Conservation (phyloP, 352 stramenopile species). For the Pythium plurisporium region DNA sequence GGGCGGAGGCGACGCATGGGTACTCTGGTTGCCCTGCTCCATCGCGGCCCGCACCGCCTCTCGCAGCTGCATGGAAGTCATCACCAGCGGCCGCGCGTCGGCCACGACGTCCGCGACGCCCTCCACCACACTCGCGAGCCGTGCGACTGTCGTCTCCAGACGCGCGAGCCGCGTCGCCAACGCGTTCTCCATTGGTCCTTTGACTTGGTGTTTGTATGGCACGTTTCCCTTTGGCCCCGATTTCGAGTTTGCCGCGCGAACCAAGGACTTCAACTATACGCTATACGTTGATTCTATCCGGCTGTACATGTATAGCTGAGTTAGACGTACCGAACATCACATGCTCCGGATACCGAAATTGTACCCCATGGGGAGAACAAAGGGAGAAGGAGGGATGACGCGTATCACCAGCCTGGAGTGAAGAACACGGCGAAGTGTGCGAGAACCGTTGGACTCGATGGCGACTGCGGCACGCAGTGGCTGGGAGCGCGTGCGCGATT, state of each 20-base stretch:
- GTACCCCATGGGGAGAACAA: no score
- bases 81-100: constrained; percentile 4
- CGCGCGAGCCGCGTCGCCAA: constrained; percentile 7
- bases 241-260: constrained; percentile 1
- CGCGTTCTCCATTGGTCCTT: background rate
- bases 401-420: no score
- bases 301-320: no score
- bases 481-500: constrained; percentile 79
- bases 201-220: constrained; percentile 3
- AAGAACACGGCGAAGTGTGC: no score
- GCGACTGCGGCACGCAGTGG: constrained; percentile 23
- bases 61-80: constrained; percentile 8
- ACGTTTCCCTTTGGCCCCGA: background rate
- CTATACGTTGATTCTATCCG: background rate
- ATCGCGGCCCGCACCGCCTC: constrained; percentile 7
- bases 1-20: background rate
- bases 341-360: no score
- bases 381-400: no score
- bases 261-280: constrained; percentile 9
- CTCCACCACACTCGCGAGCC: constrained; percentile 8
- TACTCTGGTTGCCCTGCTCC: background rate
- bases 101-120: constrained; percentile 3
- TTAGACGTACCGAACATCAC: no score
- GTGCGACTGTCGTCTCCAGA: constrained; percentile 9
- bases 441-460: no score